Evolutionary conservation across 768 basidiomycete species (phyloP), one percentile per base, ranked within the genome.

Genomic region (Trametes gibbosa): DNA sequence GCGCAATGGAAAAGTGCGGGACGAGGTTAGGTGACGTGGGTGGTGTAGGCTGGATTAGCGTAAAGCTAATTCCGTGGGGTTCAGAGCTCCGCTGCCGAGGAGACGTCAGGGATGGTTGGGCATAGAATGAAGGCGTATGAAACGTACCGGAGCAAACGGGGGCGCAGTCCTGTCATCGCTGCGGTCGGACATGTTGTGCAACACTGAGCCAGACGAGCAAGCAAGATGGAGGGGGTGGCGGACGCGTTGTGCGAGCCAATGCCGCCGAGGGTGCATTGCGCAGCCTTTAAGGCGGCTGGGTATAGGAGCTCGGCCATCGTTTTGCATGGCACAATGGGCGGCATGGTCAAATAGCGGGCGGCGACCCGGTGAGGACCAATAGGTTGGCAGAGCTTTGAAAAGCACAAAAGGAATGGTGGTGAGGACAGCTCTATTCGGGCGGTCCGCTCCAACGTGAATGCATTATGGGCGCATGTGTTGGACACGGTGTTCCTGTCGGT

Each of bases 11-110:
- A 5, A 56, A 56, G 35, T 27, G 48, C 14, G 21, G 9, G 4
- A n/a, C 46, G 8, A 40, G 17, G 55, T 56, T 56, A 1, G 47
- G 55, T 29, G 55, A 56, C 12, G 47, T 42, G 9, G 55, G 55
- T n/a, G 54, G 54, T 0, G 55, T 56, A 13, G 55, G 55, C 14
- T 48, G 47, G 6, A 56, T 23, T 27, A 56, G 21, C 2, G 55
- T 56, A 47, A 40, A 56, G 47, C 55, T 56, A 35, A 56, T 56
- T 5, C 55, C 55, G 21, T 56, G 55, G 21, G 55, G 55, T 25
- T 56, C 55, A 23, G 47, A 42, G 47, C 55, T 56, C 47, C 25
- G 0, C 55, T 56, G n/a, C 10, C 2, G 35, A 10, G 12, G 34
- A 19, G 2, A 2, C 7, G 6, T 16, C 5, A 21, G 17, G 4